These are phyloP conservation scores for Xylariaceae sp. DNA, from an alignment of 2,329 filamentous ascomycete genomes.

Conservation along the genomic window DNA sequence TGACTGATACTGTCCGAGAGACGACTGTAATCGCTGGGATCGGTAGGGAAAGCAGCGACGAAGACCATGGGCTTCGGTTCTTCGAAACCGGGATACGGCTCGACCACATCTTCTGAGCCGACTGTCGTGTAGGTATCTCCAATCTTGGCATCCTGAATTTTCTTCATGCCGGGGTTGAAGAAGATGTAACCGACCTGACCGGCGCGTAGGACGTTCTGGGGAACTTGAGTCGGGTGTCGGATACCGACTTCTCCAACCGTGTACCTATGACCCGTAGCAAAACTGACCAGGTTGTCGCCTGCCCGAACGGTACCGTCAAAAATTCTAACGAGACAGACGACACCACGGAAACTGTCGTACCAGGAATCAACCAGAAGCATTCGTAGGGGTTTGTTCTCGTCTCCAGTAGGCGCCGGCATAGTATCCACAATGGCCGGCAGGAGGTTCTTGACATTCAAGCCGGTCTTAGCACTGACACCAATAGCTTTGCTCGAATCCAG, in stretches of 20 bases:
- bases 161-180: slow-evolving; percentile 99
- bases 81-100: slow-evolving; percentile 85
- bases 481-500: slow-evolving; percentile 68
- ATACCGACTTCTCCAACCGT: slow-evolving; percentile 95
- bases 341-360: slow-evolving; percentile 95
- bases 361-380: slow-evolving; percentile 93
- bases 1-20: slow-evolving; percentile 93
- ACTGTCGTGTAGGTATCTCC: slow-evolving; percentile 90
- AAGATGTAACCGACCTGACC: slow-evolving; percentile 95
- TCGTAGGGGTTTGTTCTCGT: slow-evolving; percentile 66
- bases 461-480: slow-evolving; percentile 86
- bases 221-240: slow-evolving; percentile 83
- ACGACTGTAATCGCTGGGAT: slow-evolving; percentile 79
- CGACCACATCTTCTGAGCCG: slow-evolving; percentile 68
- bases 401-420: slow-evolving; percentile 75
- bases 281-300: slow-evolving; percentile 80
- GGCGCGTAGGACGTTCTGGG: slow-evolving; percentile 73
- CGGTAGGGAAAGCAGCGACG: slow-evolving; percentile 90
- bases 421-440: slow-evolving; percentile 80
- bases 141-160: slow-evolving; percentile 88
- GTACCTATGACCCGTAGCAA: slow-evolving; percentile 85
- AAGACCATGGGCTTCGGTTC: slow-evolving; percentile 99
- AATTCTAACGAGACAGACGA: slow-evolving; percentile 82
- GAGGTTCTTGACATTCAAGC: slow-evolving; percentile 76
- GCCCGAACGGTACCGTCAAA: slow-evolving; percentile 82